phyloP scores from a whole-genome alignment of 1,284 basidiomycete species.

The Amylostereum chailletii region DNA sequence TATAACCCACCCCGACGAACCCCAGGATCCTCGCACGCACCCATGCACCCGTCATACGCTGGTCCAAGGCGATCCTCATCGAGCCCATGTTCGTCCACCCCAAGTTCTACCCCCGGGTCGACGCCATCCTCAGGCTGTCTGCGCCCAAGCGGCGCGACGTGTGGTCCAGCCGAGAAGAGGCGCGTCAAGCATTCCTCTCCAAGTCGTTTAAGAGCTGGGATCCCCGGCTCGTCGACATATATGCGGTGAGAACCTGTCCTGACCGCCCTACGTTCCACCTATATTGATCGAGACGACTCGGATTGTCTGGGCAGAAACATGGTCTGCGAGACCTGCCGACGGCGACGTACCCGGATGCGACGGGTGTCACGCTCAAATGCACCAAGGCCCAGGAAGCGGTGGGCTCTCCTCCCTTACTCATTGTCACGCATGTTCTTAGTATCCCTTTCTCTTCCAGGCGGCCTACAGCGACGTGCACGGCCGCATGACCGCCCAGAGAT shows the following conservation, averaged over 20 bases:
- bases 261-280: too few relatives aligned
- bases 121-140: constrained; percentile 20
- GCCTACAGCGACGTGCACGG: constrained; percentile 33
- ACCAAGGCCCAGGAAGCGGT: constrained; percentile 33
- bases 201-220: constrained; percentile 41
- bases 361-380: constrained; percentile 45
- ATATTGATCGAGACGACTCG: too few relatives aligned
- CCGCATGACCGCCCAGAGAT: constrained; percentile 25
- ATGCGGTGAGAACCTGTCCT: constrained; percentile 24
- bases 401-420: neutral
- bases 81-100: constrained; percentile 34
- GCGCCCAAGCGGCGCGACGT: constrained; percentile 35
- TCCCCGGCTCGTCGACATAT: constrained; percentile 33
- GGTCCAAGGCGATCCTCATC: constrained; percentile 31
- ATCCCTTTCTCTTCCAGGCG: constrained; percentile 24
- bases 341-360: constrained; percentile 32
- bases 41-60: constrained; percentile 30
- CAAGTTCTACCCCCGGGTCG: constrained; percentile 7
- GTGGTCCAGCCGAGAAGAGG: constrained; percentile 41
- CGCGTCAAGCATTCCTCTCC: constrained; percentile 24
- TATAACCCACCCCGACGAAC: neutral
- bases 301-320: constrained; percentile 26
- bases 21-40: constrained; percentile 31
- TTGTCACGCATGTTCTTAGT: neutral
- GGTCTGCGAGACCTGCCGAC: constrained; percentile 39